Base-by-base conservation (phyloP, 2,329 filamentous ascomycete species). In the Xylaria sp. region DNA sequence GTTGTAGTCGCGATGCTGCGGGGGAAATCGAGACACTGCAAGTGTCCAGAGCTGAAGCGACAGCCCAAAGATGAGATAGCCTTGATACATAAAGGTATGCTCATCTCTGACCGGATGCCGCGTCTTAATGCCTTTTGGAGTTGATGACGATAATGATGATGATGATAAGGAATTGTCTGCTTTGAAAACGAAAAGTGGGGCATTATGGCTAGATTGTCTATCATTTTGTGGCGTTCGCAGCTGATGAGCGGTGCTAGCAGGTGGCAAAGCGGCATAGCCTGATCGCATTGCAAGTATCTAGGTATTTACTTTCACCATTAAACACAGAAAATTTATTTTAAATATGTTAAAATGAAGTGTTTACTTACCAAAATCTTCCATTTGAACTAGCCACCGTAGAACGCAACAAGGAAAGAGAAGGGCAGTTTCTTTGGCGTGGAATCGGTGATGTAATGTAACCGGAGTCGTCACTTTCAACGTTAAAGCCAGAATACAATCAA, bases 81-180 rank as follows among this genome's bases (percentile, higher is more conserved):
- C 30, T n/a, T 55, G 39, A 46, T n/a, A 39, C 36, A 4, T 30
- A 20, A 5, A 6, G 41, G 20, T 32, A 45, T 28, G 13, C 28
- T 63, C 60, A 63, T 56, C n/a, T 56, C 41, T 36, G 13, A 30
- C n/a, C 30, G 3, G 13, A 46, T 52, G 56, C 25, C 18, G 18
- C 41, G n/a, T 23, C 30, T 39, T 4, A n/a, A 18, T 9, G 28
- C 4, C 9, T 4, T 3, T 53, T 15, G 18, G n/a, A 41, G 6
- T 8, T 56, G 13, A 41, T 13, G n/a, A n/a, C n/a, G n/a, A n/a
- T n/a, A n/a, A n/a, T n/a, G n/a, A n/a, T n/a, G n/a, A n/a, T 56
- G 13, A 41, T 13, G 1, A 55, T 25, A 18, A 39, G 34, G 34
- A 28, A 28, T 41, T 53, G 50, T 53, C 20, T 50, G 4, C 43